Base-by-base conservation (phyloP, 129 eudicot species). In the Tagetes erecta region DNA sequence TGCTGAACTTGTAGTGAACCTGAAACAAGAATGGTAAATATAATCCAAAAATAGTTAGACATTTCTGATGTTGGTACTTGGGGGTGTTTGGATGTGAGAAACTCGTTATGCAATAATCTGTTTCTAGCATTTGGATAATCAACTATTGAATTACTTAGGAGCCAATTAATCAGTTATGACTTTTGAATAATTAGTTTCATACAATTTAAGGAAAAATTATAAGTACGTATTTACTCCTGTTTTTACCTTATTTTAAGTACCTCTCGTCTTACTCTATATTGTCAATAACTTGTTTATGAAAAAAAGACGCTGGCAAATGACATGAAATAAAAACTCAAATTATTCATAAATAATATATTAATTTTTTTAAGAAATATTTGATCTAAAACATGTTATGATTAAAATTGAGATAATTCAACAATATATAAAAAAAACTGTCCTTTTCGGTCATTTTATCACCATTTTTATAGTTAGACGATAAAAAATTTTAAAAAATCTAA, bases 1-100 rank as follows among this genome's bases (percentile, higher is more conserved):
- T 86, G 91, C 81, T 88, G 88, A 94, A 94, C 83, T 83, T 94
- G 92, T 94, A 94, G 83, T 87, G 84, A 71, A 94, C 97, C 99
- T 94, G 88, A 33, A 81, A 80, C 4, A 46, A 36, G 40, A 65
- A 40, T 13, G 62, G 67, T 42, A 35, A 68, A 72, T 47, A 49
- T n/a, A 59, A 41, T n/a, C 9, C 10, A 12, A 47, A 44, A 52
- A 3, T 37, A 36, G 34, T 42, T 50, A 42, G 13, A 40, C 39
- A 4, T 45, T 46, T 67, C 2, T 13, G 70, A 49, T 30, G 35
- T 60, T 14, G 11, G 41, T 37, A 36, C 5, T 64, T 0, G 49
- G 69, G n/a, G 27, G 20, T 62, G 44, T 62, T 62, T 62, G 27
- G 49, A 40, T 2, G 10, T 68, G 60, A 5, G 3, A 8, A 2